Evolutionary conservation across 2,329 filamentous ascomycete species (phyloP), one percentile per base, ranked within the genome.

Genomic region (Delphinella strobiligena): DNA sequence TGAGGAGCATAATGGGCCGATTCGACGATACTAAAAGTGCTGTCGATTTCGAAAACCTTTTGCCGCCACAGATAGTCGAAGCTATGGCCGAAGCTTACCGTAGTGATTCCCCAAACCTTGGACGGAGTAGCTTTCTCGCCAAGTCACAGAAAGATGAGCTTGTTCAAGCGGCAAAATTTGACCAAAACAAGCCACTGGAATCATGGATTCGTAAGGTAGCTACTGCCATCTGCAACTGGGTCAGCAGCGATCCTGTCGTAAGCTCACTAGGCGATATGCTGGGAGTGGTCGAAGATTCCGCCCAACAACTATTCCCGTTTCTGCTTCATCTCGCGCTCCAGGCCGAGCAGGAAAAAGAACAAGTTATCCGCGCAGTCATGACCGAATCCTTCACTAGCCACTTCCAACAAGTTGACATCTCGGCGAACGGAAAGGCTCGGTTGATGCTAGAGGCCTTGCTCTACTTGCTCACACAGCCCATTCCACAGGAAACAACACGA

Each of bases 381-480:
- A 94, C 88, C 0, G 63, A 66, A 8, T 69, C 78, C 2, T 69
- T 83, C 42, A 75, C 69, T 27, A 60, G 64, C 8, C 85, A 81
- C 69, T 72, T 96, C 19, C 14, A 31, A 8, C 60, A 63, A 45
- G 59, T 62, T 44, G 59, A 66, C 10, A 46, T 57, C 1, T 49
- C 41, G 49, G 41, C 72, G 64, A 72, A 71, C 41, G 69, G 77
- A 4, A 85, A 85, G 50, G 63, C 82, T 37, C 78, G 77, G 44
- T 70, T 91, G 27, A 64, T 94, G 1, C 71, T 96, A 30, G 81
- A 85, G 46, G 75, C 80, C 3, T 68, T 98, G 19, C 64, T 98
- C 2, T 98, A 96, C 54, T 70, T 99, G n/a, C 77, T 87, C 29
- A 86, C 81, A 3, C 88, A 93, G 53, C 69, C 74, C 19, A 62